These are phyloP conservation scores for Coemansia reversa DNA, from an alignment of 192 early-diverging fungal genomes.

Conservation along the genomic window DNA sequence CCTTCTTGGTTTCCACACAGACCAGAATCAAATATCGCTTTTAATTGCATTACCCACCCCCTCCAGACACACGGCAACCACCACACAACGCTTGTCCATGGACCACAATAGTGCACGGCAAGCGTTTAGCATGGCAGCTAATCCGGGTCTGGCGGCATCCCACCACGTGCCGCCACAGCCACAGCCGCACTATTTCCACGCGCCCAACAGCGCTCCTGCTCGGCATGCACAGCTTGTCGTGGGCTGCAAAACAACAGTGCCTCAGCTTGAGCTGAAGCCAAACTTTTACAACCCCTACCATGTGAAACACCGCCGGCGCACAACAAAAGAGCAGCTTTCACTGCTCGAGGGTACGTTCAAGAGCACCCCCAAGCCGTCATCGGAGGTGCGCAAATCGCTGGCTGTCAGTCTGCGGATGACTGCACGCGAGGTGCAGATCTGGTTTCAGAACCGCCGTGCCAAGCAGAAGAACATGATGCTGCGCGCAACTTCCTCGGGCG, in stretches of 20 bases:
- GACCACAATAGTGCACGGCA: constrained; percentile 17
- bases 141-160: constrained; percentile 4
- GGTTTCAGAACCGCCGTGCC: constrained; percentile 84
- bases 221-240: constrained; percentile 9
- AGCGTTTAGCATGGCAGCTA: constrained; percentile 15
- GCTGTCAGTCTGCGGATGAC: constrained; percentile 67
- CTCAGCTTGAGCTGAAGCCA: constrained; percentile 58
- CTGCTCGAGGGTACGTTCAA: constrained; percentile 68
- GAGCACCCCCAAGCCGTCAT: constrained; percentile 71
- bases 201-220: background rate
- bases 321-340: constrained; percentile 69
- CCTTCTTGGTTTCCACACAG: background rate
- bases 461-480: constrained; percentile 64
- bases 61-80: background rate
- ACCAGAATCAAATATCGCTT: background rate
- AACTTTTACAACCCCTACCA: constrained; percentile 77
- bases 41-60: background rate
- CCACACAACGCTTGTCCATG: constrained; percentile 6
- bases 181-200: constrained; percentile 9
- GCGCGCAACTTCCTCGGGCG: constrained; percentile 21
- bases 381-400: constrained; percentile 59
- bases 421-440: constrained; percentile 73
- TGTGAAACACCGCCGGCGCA: constrained; percentile 73
- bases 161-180: constrained; percentile 7
- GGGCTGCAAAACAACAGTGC: constrained; percentile 6